Conservation (phyloP, 2,329 filamentous ascomycete genomes). For the Trichoderma simmonsii region DNA sequence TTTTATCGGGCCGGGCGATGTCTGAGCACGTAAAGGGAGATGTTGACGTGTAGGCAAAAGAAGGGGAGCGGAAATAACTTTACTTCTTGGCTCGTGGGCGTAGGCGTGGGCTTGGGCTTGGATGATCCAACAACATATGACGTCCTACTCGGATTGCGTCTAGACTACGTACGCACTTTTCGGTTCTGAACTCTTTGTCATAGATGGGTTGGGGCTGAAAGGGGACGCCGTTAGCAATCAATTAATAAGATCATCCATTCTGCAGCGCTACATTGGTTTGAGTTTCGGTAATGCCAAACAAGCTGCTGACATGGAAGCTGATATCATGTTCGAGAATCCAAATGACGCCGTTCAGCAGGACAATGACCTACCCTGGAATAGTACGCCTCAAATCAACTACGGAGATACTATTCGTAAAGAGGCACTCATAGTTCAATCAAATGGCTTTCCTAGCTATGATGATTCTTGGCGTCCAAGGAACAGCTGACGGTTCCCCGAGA, state of each 20-base stretch:
- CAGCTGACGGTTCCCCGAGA: background rate
- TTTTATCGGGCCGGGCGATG: constrained; percentile 2
- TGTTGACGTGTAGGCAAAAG: background rate
- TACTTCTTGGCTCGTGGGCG: background rate
- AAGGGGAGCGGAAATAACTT: background rate
- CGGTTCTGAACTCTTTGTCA: background rate
- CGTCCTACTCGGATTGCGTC: background rate
- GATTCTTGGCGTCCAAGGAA: background rate
- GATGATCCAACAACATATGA: background rate
- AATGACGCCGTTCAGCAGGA: background rate
- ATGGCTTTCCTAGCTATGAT: background rate
- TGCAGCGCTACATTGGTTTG: background rate
- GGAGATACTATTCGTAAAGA: background rate
- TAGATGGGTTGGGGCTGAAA: background rate
- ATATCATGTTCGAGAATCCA: background rate
- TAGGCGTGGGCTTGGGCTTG: background rate
- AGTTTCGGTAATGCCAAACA: background rate
- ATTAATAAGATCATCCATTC: background rate
- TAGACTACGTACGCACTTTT: background rate
- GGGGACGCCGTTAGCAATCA: background rate
- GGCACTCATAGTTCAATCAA: background rate
- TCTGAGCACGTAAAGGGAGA: background rate
- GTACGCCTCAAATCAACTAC: background rate
- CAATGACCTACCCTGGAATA: constrained; percentile 2
- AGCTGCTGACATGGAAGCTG: constrained; percentile 8